Evolutionary conservation across 225 moss, liverwort and hornwort genomes (phyloP).

Genomic region (Marchantia polymorpha): DNA sequence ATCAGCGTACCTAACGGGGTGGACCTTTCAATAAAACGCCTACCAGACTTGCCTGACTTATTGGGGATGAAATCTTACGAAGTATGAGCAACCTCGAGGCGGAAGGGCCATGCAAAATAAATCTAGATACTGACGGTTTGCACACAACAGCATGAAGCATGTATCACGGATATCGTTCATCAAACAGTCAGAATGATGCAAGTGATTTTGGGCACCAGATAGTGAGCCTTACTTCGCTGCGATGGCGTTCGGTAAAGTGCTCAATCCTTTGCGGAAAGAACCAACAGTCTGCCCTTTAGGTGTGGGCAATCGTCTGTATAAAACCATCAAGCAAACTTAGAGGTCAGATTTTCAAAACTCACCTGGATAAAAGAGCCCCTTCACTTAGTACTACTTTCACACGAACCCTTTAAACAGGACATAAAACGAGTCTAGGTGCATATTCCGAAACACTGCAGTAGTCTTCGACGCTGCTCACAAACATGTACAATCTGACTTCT

Average conservation of each 20-base stretch:
- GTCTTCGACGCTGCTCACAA: no score
- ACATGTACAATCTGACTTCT: no score
- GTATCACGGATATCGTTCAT: no score
- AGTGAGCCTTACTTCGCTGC: constrained; percentile 55
- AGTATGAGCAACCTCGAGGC: not conserved
- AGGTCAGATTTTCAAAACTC: not conserved
- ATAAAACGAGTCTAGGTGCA: no score
- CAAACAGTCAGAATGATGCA: not conserved
- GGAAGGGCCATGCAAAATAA: not conserved
- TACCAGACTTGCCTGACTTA: not conserved
- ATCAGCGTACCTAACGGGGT: not conserved
- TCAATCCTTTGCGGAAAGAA: constrained; percentile 82
- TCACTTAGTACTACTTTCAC: no score
- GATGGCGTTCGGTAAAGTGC: constrained; percentile 89
- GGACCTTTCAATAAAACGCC: not conserved
- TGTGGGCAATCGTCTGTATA: constrained; percentile 81
- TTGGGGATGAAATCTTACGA: not conserved
- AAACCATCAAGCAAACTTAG: not conserved
- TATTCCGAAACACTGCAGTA: no score
- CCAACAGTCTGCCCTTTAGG: constrained; percentile 98
- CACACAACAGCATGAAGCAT: not conserved
- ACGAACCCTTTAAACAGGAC: no score
- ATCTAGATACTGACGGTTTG: not conserved
- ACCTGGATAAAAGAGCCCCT: no score
- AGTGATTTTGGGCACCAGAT: not conserved